Base-by-base conservation (phyloP, 2,329 filamentous ascomycete species). In the Nannizziopsis arthrosporioides region DNA sequence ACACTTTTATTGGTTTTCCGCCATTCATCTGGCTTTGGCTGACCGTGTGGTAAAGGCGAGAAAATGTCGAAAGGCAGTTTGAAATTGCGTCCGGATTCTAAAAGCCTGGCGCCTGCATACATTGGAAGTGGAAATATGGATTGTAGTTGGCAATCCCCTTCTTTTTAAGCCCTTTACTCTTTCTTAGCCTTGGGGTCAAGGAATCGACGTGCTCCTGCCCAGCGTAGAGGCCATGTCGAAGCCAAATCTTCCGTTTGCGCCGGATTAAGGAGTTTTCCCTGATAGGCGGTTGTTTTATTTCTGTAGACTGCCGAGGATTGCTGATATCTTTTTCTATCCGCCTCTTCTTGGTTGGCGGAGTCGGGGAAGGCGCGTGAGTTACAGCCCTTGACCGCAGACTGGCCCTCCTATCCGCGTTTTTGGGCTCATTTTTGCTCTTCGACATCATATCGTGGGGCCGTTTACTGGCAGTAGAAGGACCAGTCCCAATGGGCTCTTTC, bases 21-120 rank as follows among this genome's bases (percentile, higher is more conserved):
- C 84, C 89, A 98, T 58, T 94, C 87, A 56, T 93, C 82, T 0
- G 90, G 89, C 66, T 94, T 94, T 18, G 88, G 85, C 61, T 94
- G 85, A 43, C 85, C 87, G 1, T 81, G 79, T 2, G 86, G 84
- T 15, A 94, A 76, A 2, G 90, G 90, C 47, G 87, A 85, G 71
- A 90, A 96, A 42, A 94, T 74, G 62, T 94, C 84, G 60, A 80
- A 95, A 0, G 92, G 92, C 27, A 98, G 71, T 65, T 87, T 87
- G 68, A 94, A 96, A 62, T 93, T 81, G 44, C 84, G 76, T 11
- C 83, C 83, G 51, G 77, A 72, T 47, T 88, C 76, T 50, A 95
- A 66, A 47, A 82, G 70, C 44, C 82, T 77, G 52, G 86, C 70
- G 1, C 85, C 85, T 48, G 78, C 78, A 62, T 85, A 94, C 67